These are phyloP conservation scores for Lachnellula occidentalis DNA, from an alignment of 2,329 filamentous ascomycete species.

Conservation along the genomic window DNA sequence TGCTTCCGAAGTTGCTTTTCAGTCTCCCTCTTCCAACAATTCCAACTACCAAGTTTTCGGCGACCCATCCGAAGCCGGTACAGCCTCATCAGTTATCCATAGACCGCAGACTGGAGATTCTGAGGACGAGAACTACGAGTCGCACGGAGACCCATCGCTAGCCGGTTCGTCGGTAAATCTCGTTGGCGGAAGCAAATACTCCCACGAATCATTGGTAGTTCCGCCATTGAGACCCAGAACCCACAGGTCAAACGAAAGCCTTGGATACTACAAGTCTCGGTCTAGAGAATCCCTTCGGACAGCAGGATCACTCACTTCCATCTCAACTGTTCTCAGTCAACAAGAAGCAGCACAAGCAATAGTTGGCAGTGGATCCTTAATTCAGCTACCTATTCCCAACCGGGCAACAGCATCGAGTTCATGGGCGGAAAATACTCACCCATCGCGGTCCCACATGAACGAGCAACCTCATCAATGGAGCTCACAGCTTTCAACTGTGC, in stretches of 20 bases:
- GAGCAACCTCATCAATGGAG: constrained; percentile 55
- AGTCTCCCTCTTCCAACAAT: constrained; percentile 20
- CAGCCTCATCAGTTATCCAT: constrained; percentile 20
- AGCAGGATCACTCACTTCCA: constrained; percentile 49
- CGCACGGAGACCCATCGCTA: constrained; percentile 41
- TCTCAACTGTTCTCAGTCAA: constrained; percentile 45
- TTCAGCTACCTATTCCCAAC: constrained; percentile 22
- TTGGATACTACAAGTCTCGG: constrained; percentile 44
- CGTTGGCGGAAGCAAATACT: constrained; percentile 40
- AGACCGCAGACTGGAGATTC: constrained; percentile 22
- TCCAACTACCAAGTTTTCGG: constrained; percentile 48
- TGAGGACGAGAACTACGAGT: constrained; percentile 45
- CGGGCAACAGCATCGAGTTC: constrained; percentile 26
- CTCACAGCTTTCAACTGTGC: constrained; percentile 57
- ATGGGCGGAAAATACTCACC: constrained; percentile 30
- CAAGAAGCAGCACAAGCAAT: constrained; percentile 27
- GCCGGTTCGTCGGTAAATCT: constrained; percentile 34
- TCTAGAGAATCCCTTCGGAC: constrained; percentile 50
- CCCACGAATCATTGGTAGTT: constrained; percentile 56
- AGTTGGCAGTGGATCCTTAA: constrained; percentile 25
- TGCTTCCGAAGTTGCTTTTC: constrained; percentile 18
- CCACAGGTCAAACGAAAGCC: constrained; percentile 43
- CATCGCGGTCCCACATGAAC: constrained; percentile 38
- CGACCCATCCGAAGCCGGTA: constrained; percentile 38
- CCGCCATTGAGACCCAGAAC: constrained; percentile 47